Percentiles rank a stretch among this genome's conserved stretches.
These are phyloP conservation scores for Aegilops tauschii DNA, from an alignment of 176 grass and related monocot species.

Conservation along the genomic window DNA sequence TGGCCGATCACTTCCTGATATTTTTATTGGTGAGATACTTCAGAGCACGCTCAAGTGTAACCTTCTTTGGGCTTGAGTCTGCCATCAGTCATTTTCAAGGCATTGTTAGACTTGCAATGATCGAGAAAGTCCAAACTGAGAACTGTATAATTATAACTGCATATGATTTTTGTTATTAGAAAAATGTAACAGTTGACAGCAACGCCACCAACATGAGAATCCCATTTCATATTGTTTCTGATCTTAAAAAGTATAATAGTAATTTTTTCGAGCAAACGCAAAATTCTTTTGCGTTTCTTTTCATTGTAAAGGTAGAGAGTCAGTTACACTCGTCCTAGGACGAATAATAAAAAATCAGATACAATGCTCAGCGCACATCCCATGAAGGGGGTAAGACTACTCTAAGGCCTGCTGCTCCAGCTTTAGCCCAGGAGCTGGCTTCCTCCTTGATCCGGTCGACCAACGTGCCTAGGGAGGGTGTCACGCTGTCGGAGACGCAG, in stretches of 20 bases:
- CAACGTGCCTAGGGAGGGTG: too few species aligned
- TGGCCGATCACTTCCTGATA: slow-evolving; percentile 59
- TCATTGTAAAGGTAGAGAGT: too few species aligned
- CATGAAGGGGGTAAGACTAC: too few species aligned
- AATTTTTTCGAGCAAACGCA: too few species aligned
- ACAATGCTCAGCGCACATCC: too few species aligned
- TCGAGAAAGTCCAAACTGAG: neutral
- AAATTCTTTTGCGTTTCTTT: too few species aligned
- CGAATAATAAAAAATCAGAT: too few species aligned
- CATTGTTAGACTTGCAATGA: slow-evolving; percentile 18
- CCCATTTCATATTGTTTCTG: neutral
- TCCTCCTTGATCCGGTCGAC: too few species aligned
- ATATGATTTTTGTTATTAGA: neutral
- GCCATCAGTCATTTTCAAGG: slow-evolving; percentile 36
- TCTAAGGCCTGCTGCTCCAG: too few species aligned
- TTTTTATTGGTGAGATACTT: slow-evolving; percentile 68
- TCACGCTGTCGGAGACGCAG: too few species aligned
- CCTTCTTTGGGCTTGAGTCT: slow-evolving; percentile 50
- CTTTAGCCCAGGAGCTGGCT: too few species aligned
- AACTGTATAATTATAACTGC: neutral
- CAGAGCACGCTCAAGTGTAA: slow-evolving; percentile 58
- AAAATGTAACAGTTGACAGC: neutral
- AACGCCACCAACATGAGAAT: neutral
- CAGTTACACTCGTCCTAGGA: too few species aligned
- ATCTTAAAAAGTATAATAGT: neutral